Base-by-base conservation (phyloP, 2,329 filamentous ascomycete species). In the Cladophialophora yegresii region DNA sequence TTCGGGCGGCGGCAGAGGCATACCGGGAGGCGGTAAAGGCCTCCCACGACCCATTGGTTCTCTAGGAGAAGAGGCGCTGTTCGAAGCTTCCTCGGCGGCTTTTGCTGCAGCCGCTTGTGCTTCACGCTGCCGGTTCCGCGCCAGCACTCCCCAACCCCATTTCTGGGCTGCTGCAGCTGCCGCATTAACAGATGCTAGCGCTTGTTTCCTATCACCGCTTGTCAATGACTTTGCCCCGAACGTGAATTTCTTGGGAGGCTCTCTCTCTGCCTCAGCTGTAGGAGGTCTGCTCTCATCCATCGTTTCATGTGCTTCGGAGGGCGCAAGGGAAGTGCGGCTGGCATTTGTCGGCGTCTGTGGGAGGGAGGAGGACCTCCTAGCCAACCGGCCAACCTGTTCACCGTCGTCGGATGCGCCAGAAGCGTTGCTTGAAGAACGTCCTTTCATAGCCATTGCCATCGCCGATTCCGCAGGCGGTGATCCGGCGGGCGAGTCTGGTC, bases 21-120 rank as follows among this genome's bases (percentile, higher is more conserved):
- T 87, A 1, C 92, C 92, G 2, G 89, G 90, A 8, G 92, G 91
- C 54, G 91, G 92, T 20, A 96, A 80, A 0, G 92, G 92, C 70
- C 89, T 88, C 0, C 92, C 92, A 45, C 92, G 85, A 1, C 92
- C 92, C 80, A 96, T 92, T 1, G 92, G 92, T 71, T 91, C 85
- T 68, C 78, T 84, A 69, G 77, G 86, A 75, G 66, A 85, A 53
- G 75, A 76, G 7, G 77, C 74, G 64, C 73, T 69, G 40, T 73
- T 70, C 54, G 75, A 73, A 4, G 74, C 75, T 28, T 82, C 81
- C 13, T 75, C 76, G 12, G 28, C 26, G 23, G 28, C 54, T 30
- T 79, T 77, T 47, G 73, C 74, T 36, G 73, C 78, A 16, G 55
- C 40, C 40, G 72, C 66, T n/a, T 81, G 76, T 32, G 70, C 72